Percentiles rank a stretch among this genome's conserved stretches.
phyloP scores from a whole-genome alignment of 2,329 filamentous ascomycete species.

The Pseudohalonectria lignicola region DNA sequence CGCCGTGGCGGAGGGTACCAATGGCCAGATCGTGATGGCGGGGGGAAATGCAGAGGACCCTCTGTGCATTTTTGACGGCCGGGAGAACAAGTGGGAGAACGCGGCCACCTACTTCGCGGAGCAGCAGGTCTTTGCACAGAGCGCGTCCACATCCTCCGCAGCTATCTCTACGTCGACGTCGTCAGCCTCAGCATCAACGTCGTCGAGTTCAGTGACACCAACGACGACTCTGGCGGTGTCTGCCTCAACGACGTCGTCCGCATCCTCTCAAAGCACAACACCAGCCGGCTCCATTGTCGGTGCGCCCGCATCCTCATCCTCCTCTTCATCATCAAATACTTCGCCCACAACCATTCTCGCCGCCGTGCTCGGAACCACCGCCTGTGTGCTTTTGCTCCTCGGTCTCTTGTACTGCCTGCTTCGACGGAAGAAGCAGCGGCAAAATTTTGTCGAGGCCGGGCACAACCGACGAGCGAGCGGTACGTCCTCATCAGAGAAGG shows the following conservation, averaged over 20 bases:
- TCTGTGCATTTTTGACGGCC: constrained; percentile 67
- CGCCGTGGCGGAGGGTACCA: constrained; percentile 55
- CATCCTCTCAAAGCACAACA: constrained; percentile 13
- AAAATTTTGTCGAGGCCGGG: constrained; percentile 34
- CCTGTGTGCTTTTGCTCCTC: constrained; percentile 62
- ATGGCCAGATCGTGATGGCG: constrained; percentile 65
- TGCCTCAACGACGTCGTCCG: constrained; percentile 13
- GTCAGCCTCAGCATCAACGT: constrained; percentile 12
- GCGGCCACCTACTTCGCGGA: constrained; percentile 50
- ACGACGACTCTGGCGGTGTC: constrained; percentile 9
- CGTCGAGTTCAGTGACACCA: too few relatives aligned
- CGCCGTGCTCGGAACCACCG: constrained; percentile 71
- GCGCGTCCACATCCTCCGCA: constrained; percentile 19
- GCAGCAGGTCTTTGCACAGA: constrained; percentile 24
- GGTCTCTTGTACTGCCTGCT: constrained; percentile 60
- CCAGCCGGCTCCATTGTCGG: constrained; percentile 12
- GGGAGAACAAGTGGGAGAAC: constrained; percentile 69
- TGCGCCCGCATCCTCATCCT: constrained; percentile 6
- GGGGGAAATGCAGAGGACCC: constrained; percentile 59
- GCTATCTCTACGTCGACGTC: constrained; percentile 12
- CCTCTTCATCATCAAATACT: constrained; percentile 17
- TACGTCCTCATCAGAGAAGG: constrained; percentile 45
- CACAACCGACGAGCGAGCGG: constrained; percentile 31
- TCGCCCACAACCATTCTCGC: constrained; percentile 56
- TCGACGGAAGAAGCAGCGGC: constrained; percentile 43